Evolutionary conservation across 106 monocot genomes (phyloP), one percentile per base, ranked within the genome.

Genomic region (Dendrobium chrysotoxum): DNA sequence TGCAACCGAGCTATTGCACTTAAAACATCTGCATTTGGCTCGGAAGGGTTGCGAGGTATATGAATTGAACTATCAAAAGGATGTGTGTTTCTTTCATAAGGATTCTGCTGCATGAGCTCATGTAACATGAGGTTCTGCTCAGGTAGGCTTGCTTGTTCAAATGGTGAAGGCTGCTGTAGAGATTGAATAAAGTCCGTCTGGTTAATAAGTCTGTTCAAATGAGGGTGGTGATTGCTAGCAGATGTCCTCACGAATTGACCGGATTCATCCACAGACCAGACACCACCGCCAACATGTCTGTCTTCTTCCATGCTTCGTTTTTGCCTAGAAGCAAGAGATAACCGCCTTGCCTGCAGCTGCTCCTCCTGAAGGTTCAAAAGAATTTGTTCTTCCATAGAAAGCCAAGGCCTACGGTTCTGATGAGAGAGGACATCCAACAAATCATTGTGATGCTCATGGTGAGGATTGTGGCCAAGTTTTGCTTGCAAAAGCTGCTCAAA

Each of bases 401-500:
- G 90, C 80, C 86, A 84, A 79, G 89, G 88, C 70, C 85, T 83
- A 25, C 87, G 89, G 71, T 91, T 91, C 25, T 91, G 40, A 76
- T 79, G 88, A 72, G 90, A 77, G 4, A 91, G 45, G 13, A 75
- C 68, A 76, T 92, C 88, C 74, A 96, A 78, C n/a, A 92, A 47
- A 75, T 92, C 90, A 64, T 80, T 85, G 13, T 78, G 86, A 77
- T 89, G 88, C 41, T 92, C 89, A 28, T 68, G 87, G 79, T 83
- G 90, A 54, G 79, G 66, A 57, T 76, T 57, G 7, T 86, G 86
- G 17, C 85, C 88, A 82, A 88, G 85, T 47, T 90, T 92, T 75
- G 88, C 88, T 82, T 86, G 89, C 41, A 98, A 81, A 80, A 95
- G 87, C 80, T 98, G 92, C 58, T 95, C 98, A 2, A 95, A 53